Conservation (phyloP, 1,139 yeast genomes). For the Taphrina communis region DNA sequence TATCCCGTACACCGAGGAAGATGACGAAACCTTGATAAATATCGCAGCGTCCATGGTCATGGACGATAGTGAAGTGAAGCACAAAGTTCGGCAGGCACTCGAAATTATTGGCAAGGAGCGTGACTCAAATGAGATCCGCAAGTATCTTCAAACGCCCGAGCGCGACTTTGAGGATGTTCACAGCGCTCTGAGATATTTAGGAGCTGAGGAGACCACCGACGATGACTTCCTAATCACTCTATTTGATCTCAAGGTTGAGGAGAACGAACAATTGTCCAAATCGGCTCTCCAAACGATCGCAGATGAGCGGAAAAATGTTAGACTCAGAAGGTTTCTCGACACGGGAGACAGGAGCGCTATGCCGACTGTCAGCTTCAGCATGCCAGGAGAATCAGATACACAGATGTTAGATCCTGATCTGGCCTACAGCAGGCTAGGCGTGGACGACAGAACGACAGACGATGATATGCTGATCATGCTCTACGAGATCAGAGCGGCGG, state of each 20-base stretch:
- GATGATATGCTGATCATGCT: slow-evolving; percentile 40
- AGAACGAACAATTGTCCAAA: slow-evolving; percentile 49
- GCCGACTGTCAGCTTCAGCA: slow-evolving; percentile 19
- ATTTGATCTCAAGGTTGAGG: slow-evolving; percentile 65
- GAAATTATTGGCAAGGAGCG: slow-evolving; percentile 64
- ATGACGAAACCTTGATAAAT: slow-evolving; percentile 48
- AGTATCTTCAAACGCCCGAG: slow-evolving; percentile 48
- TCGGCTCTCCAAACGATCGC: slow-evolving; percentile 40
- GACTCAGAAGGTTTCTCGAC: slow-evolving; percentile 31
- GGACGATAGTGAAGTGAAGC: slow-evolving; percentile 44
- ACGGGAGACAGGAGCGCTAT: slow-evolving; percentile 25
- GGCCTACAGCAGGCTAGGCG: slow-evolving; percentile 38
- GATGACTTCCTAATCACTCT: slow-evolving; percentile 79
- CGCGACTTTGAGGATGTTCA: slow-evolving; percentile 54
- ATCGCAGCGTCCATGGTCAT: slow-evolving; percentile 25
- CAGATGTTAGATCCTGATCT: slow-evolving; percentile 33
- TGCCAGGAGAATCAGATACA: slow-evolving; percentile 15
- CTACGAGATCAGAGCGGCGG: slow-evolving; percentile 38
- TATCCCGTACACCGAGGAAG: slow-evolving; percentile 45
- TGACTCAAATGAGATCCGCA: slow-evolving; percentile 56
- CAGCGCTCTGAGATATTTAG: slow-evolving; percentile 67
- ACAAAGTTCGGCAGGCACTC: slow-evolving; percentile 57
- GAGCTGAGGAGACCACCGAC: slow-evolving; percentile 69
- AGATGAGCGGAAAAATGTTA: slow-evolving; percentile 33
- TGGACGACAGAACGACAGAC: slow-evolving; percentile 35